Conservation (phyloP, 768 basidiomycete species). For the Amanita rimosa region DNA sequence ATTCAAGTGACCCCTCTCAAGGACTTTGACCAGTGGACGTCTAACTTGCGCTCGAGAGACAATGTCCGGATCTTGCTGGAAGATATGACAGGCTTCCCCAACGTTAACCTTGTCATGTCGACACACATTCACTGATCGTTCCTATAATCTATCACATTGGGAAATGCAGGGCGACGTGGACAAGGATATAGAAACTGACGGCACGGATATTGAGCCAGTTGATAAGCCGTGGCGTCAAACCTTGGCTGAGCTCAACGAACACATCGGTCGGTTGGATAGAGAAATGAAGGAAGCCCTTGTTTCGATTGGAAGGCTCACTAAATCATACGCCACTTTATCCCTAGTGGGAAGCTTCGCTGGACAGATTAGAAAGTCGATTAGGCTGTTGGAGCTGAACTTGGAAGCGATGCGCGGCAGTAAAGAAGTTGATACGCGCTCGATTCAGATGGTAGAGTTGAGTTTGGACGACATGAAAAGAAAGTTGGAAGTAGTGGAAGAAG, state of each 20-base stretch:
- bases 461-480: constrained; percentile 1
- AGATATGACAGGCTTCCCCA: too few species aligned
- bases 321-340: neutral
- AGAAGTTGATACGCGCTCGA: neutral
- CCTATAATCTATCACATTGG: neutral
- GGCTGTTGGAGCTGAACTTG: neutral
- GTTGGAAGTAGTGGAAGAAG: neutral
- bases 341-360: neutral
- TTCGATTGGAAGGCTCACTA: neutral
- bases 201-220: too few species aligned
- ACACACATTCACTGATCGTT: neutral
- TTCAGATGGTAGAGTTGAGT: neutral
- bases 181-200: constrained; percentile 6
- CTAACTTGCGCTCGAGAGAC: too few species aligned
- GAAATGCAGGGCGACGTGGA: neutral
- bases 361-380: neutral
- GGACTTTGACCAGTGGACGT: too few species aligned
- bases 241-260: too few species aligned
- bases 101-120: too few species aligned
- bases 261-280: neutral
- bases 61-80: too few species aligned
- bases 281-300: neutral
- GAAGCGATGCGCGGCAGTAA: neutral
- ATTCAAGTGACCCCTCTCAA: too few species aligned
- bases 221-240: too few species aligned